A percentile compares a stretch with the other conserved stretches of the same genome.
These are phyloP conservation scores for Binderoboletus segoi DNA, from an alignment of 1,284 basidiomycete genomes.

Conservation along the genomic window DNA sequence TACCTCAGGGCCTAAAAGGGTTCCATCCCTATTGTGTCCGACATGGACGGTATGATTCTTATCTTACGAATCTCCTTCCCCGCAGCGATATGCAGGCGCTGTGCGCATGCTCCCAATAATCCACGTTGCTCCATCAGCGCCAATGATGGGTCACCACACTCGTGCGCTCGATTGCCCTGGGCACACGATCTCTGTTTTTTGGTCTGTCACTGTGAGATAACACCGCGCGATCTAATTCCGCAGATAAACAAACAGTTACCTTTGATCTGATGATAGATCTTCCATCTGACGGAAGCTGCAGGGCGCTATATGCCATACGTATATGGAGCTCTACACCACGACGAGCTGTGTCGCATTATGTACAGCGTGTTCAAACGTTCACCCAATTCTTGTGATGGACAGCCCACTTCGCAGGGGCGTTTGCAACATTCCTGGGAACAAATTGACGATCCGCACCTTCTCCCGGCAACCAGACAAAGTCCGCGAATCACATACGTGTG, in stretches of 20 bases:
- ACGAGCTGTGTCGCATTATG: neutral
- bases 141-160: neutral
- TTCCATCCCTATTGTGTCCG: neutral
- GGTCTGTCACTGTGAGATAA: neutral
- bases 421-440: neutral
- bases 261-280: slow-evolving; percentile 3
- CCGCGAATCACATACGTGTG: slow-evolving; percentile 10
- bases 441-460: slow-evolving; percentile 23
- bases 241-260: neutral
- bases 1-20: neutral
- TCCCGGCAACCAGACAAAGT: slow-evolving; percentile 4
- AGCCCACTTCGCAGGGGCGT: neutral
- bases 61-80: slow-evolving; percentile 1
- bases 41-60: neutral
- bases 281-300: slow-evolving; percentile 1
- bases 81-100: neutral
- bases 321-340: too few species aligned
- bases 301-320: neutral
- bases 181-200: too few species aligned
- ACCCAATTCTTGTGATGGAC: slow-evolving; percentile 3
- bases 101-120: neutral
- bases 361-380: neutral
- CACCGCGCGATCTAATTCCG: slow-evolving; percentile 21
- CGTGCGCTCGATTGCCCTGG: too few species aligned
- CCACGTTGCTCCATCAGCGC: neutral